Base-by-base conservation (phyloP, 2,329 filamentous ascomycete genomes). In the Fusarium lateritium region DNA sequence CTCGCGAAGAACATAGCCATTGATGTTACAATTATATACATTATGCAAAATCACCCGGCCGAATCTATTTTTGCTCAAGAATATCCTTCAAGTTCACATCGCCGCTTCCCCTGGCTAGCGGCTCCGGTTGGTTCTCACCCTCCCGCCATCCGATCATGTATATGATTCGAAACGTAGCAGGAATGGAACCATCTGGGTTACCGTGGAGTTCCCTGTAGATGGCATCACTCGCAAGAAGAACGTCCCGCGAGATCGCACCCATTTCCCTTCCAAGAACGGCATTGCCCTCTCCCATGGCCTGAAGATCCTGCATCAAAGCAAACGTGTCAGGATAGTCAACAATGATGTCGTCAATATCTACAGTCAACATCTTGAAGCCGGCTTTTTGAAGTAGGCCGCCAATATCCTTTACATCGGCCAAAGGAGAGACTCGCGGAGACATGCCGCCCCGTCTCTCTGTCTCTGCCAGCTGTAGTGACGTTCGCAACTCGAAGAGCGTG, bases 91-190 rank as follows among this genome's bases (percentile, higher is more conserved):
- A 85, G 79, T 92, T 97, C 42, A 97, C 83, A 76, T 97, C 86
- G 11, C 93, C 96, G 69, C 91, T 97, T 1, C 96, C 96, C 71
- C 96, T 88, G 70, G 91, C 82, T 60, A 98, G 81, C 7, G 96
- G 94, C 80, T 95, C 85, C 3, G 91, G 85, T 81, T 98, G 94
- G 54, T 90, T 88, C 31, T 87, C 86, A 3, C 92, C 91, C 71
- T 94, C 92, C 77, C 95, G 97, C 96, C 96, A 99, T 0, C 96
- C 96, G 80, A 99, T 99, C 94, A 98, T 98, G 79, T 96, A 97
- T 65, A 99, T 98, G 73, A 97, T 86, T 72, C 96, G 88, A 77
- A 98, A 99, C 0, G 96, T 99, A 2, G 96, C 96, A 1, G 96
- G 96, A 65, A 96, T 85, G 2, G 83, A 88, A 21, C 88, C 92